Base-by-base conservation (phyloP, 805 yeast genomes). In the Candida tallmaniae region DNA sequence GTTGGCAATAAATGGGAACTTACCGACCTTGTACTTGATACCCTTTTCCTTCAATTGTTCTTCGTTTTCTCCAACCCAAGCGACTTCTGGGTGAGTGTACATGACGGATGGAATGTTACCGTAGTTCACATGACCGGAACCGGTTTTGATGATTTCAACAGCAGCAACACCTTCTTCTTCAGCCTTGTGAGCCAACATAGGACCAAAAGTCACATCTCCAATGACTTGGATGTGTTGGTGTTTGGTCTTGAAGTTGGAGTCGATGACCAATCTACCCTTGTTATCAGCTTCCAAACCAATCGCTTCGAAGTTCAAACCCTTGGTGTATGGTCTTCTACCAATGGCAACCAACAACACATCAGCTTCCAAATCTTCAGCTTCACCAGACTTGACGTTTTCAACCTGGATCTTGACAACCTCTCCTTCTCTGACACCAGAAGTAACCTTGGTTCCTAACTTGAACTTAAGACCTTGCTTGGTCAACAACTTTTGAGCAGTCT, bases 161-260 rank as follows among this genome's bases (percentile, higher is more conserved):
- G 96, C 97, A 39, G 99, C 99, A 50, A 93, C 82, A 68, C 96
- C 99, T 74, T 93, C 99, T 65, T 93, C 99, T 74, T 93, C 99
- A 44, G 99, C 99, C 76, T 93, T 93, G 77, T 93, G 99, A 46
- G 99, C 99, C 68, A 93, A 78, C 99, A 93, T 93, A 52, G 95
- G 90, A 52, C 99, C 99, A 54, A 86, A 93, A 27, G 99, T 93
- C 37, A 82, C 97, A 59, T 93, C 99, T 65, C 99, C 99, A 65
- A 93, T 86, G 54, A 88, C 95, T 67, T 95, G 85, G 61, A 93
- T 89, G 68, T 93, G 95, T 36, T 89, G 83, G 66, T 73, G 77
- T 66, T 86, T 89, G 47, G 97, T 83, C 70, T 86, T 83, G 77
- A 77, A 93, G 73, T 90, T 87, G 41, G 83, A 80, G 65, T 93